These are phyloP conservation scores for Penicillium paneum DNA, from an alignment of 2,329 filamentous ascomycete species.

Conservation along the genomic window DNA sequence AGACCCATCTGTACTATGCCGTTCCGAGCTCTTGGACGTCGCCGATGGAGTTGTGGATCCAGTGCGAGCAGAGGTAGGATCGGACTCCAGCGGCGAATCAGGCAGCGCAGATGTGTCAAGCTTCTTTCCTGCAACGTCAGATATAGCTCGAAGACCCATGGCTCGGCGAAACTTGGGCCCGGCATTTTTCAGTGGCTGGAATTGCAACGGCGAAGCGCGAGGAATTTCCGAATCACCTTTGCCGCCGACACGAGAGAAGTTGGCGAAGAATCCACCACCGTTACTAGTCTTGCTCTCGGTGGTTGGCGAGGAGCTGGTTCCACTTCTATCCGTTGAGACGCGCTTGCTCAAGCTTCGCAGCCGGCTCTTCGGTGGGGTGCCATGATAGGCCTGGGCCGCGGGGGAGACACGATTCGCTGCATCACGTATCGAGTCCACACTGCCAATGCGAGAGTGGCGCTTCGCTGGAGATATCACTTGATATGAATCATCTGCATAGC, in stretches of 20 bases:
- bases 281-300: slow-evolving; percentile 51
- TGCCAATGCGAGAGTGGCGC: slow-evolving; percentile 74
- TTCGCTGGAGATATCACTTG: slow-evolving; percentile 64
- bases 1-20: slow-evolving; percentile 67
- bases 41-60: slow-evolving; percentile 67
- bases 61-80: slow-evolving; percentile 67
- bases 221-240: slow-evolving; percentile 49
- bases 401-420: slow-evolving; percentile 51
- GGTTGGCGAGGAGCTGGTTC: slow-evolving; percentile 50
- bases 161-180: slow-evolving; percentile 57
- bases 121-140: slow-evolving; percentile 65
- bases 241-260: slow-evolving; percentile 44
- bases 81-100: slow-evolving; percentile 51
- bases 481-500: slow-evolving; percentile 71
- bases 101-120: slow-evolving; percentile 42
- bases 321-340: slow-evolving; percentile 33
- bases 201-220: slow-evolving; percentile 47
- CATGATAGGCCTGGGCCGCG: slow-evolving; percentile 66
- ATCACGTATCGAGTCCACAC: slow-evolving; percentile 70
- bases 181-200: slow-evolving; percentile 55
- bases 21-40: slow-evolving; percentile 69
- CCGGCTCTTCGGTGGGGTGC: slow-evolving; percentile 50
- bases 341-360: slow-evolving; percentile 63
- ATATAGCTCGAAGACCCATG: slow-evolving; percentile 77
- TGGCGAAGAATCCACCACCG: slow-evolving; percentile 35